Evolutionary conservation across 1,284 basidiomycete species (phyloP).

Genomic region (Tausonia pullulans): DNA sequence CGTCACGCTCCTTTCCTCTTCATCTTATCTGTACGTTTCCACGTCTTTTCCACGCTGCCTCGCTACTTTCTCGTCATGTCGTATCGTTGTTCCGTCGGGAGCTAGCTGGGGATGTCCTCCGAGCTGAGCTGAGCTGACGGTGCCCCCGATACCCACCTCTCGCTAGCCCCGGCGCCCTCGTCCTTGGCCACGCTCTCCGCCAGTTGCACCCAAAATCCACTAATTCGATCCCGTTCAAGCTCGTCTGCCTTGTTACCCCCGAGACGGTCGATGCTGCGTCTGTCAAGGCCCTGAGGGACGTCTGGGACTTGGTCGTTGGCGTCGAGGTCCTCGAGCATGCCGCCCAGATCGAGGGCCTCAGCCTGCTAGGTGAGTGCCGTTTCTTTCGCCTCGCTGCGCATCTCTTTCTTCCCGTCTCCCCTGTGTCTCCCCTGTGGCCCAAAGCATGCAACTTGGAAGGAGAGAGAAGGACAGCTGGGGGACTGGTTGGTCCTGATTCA

Average conservation of each 20-base stretch:
- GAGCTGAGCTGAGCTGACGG: background rate
- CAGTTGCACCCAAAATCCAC: constrained; percentile 57
- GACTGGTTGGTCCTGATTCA: too few species aligned
- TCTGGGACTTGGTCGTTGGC: constrained; percentile 77
- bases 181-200: constrained; percentile 67
- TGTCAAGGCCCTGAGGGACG: constrained; percentile 65
- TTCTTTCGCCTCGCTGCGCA: constrained; percentile 3
- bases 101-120: background rate
- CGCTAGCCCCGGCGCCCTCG: constrained; percentile 62
- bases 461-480: background rate
- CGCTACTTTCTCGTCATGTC: background rate
- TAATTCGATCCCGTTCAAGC: constrained; percentile 54
- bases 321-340: constrained; percentile 66
- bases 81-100: background rate
- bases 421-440: too few species aligned
- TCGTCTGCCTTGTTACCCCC: constrained; percentile 87
- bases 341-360: constrained; percentile 50
- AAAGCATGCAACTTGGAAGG: background rate
- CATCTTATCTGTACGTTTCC: constrained; percentile 54
- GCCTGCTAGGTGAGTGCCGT: constrained; percentile 62
- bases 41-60: background rate
- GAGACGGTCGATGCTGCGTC: constrained; percentile 79
- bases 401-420: constrained; percentile 5
- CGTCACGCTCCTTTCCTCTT: constrained; percentile 78
- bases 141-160: background rate